A percentile compares a stretch with the other conserved stretches of the same genome.
phyloP scores from a whole-genome alignment of 2,329 filamentous ascomycete species.

The Ophiocordyceps sinensis region DNA sequence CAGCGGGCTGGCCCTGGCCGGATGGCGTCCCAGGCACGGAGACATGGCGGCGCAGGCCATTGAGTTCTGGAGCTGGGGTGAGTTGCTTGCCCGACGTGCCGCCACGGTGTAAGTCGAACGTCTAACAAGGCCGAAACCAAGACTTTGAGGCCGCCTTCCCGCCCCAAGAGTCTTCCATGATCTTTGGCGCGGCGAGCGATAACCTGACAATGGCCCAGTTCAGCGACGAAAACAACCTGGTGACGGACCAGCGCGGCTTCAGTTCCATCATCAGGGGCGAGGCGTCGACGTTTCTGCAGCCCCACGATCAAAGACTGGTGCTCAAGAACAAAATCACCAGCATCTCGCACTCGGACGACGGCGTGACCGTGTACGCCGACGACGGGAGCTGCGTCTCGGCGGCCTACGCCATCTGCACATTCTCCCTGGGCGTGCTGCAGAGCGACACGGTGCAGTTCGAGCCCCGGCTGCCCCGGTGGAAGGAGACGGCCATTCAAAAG shows the following conservation, averaged over 20 bases:
- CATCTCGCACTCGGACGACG: slow-evolving; percentile 34
- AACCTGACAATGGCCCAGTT: slow-evolving; percentile 51
- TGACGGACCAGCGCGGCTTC: slow-evolving; percentile 47
- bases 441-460: slow-evolving; percentile 42
- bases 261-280: slow-evolving; percentile 41
- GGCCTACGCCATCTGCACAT: slow-evolving; percentile 50
- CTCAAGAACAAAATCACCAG: slow-evolving; percentile 43
- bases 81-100: background rate
- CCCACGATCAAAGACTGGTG: slow-evolving; percentile 39
- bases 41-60: slow-evolving; percentile 42
- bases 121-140: slow-evolving; percentile 1
- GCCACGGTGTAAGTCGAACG: no score
- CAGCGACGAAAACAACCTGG: slow-evolving; percentile 46
- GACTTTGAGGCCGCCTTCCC: slow-evolving; percentile 43
- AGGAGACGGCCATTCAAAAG: slow-evolving; percentile 45
- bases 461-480: slow-evolving; percentile 48
- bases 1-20: slow-evolving; percentile 41
- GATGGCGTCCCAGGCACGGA: slow-evolving; percentile 42
- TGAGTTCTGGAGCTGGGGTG: slow-evolving; percentile 40
- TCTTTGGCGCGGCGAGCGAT: slow-evolving; percentile 39
- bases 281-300: slow-evolving; percentile 39
- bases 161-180: slow-evolving; percentile 39
- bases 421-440: slow-evolving; percentile 54
- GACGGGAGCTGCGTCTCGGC: slow-evolving; percentile 43
- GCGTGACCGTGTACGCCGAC: slow-evolving; percentile 36